Evolutionary conservation across 2,329 filamentous ascomycete species (phyloP).

Genomic region (Clarireedia homoeocarpa): DNA sequence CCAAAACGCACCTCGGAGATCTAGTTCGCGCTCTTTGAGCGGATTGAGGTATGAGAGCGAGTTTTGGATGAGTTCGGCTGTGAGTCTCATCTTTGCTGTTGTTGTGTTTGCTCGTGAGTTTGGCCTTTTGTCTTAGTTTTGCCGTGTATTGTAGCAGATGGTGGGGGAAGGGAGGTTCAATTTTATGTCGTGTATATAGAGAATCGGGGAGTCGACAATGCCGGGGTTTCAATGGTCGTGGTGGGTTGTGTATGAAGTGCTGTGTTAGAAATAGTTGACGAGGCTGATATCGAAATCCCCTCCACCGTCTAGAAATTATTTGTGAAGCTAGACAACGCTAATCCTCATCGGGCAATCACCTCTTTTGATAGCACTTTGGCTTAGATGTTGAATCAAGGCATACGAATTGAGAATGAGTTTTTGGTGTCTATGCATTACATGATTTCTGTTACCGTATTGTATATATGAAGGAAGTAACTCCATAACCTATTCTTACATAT

Average conservation of each 20-base stretch:
- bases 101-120: conserved; percentile 9
- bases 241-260: not conserved
- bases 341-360: not conserved
- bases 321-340: not conserved
- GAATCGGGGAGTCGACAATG: not conserved
- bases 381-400: no score
- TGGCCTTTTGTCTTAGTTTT: not conserved
- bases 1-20: conserved; percentile 86
- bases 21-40: conserved; percentile 96
- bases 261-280: not conserved
- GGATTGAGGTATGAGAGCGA: conserved; percentile 98
- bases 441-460: no score
- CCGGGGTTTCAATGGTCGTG: no score
- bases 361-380: no score
- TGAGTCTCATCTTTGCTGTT: conserved; percentile 69
- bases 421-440: no score
- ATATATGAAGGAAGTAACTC: no score
- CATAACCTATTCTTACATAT: no score
- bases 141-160: not conserved
- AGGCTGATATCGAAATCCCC: not conserved
- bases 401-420: no score
- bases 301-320: not conserved
- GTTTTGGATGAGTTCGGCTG: conserved; percentile 85
- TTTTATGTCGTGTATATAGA: no score
- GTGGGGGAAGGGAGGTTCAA: not conserved